A percentile compares a stretch with the other conserved stretches of the same genome.
Conservation (phyloP, 139 green algal species). For the Coelastrella sp. region DNA sequence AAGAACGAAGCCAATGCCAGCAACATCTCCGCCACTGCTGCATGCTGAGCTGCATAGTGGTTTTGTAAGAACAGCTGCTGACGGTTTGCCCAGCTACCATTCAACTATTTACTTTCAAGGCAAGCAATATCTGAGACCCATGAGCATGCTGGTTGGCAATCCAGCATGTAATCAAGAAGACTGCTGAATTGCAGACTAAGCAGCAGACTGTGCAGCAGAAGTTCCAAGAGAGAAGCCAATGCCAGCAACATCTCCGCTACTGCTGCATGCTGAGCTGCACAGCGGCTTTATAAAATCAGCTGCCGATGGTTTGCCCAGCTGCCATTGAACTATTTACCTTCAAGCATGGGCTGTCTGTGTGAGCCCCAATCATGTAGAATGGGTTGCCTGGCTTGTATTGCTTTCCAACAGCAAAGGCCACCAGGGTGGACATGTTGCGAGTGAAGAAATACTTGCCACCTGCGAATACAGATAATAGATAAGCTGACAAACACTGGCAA, state of each 20-base stretch:
- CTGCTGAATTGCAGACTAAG: no score
- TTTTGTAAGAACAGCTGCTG: no score
- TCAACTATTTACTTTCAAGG: no score
- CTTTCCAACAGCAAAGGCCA: slow-evolving; percentile 91
- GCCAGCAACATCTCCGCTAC: not conserved
- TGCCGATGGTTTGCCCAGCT: not conserved
- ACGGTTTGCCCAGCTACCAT: no score
- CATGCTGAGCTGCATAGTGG: not conserved
- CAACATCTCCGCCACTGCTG: not conserved
- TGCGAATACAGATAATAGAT: not conserved
- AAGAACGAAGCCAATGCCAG: no score
- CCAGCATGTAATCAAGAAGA: no score
- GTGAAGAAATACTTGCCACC: slow-evolving; percentile 96
- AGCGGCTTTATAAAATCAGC: not conserved
- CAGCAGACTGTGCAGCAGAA: no score
- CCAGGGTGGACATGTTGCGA: slow-evolving; percentile 91
- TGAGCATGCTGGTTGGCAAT: no score
- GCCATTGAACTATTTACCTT: slow-evolving; percentile 62
- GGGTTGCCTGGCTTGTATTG: slow-evolving; percentile 88
- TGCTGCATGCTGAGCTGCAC: not conserved
- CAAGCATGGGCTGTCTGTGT: slow-evolving; percentile 94
- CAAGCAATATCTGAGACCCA: no score
- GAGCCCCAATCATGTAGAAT: slow-evolving; percentile 94
- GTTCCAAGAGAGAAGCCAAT: not conserved
- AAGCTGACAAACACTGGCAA: no score